Evolutionary conservation across 805 yeast genomes (phyloP).

Genomic region (Wickerhamomyces sydowiorum): DNA sequence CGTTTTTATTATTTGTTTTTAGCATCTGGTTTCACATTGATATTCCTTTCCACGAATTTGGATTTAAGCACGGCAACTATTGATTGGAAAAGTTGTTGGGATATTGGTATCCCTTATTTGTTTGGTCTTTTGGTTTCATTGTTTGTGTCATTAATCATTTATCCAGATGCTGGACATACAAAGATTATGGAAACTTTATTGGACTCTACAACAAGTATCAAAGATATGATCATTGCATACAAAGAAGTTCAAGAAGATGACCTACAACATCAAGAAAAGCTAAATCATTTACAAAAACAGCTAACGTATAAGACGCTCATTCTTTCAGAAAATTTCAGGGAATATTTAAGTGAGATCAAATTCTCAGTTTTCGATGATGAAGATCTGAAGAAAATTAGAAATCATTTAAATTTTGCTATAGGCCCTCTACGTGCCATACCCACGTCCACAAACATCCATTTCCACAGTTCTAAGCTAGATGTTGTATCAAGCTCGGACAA

Average conservation of each 20-base stretch:
- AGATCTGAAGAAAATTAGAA: slow-evolving; percentile 32
- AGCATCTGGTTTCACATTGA: slow-evolving; percentile 30
- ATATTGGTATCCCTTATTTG: slow-evolving; percentile 38
- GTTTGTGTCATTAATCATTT: slow-evolving; percentile 26
- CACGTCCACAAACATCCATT: slow-evolving; percentile 11
- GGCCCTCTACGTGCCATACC: slow-evolving; percentile 39
- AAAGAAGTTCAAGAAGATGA: slow-evolving; percentile 4
- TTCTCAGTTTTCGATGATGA: slow-evolving; percentile 28
- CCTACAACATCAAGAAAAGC: slow-evolving; percentile 9
- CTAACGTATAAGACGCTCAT: slow-evolving; percentile 27
- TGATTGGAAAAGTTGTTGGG: slow-evolving; percentile 32
- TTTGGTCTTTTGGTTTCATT: slow-evolving; percentile 37
- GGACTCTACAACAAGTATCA: slow-evolving; percentile 19
- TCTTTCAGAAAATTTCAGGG: slow-evolving; percentile 37
- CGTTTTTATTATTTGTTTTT: slow-evolving; percentile 33
- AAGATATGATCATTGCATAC: slow-evolving; percentile 17
- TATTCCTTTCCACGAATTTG: slow-evolving; percentile 24
- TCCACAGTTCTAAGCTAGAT: neutral
- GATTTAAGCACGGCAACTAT: slow-evolving; percentile 21
- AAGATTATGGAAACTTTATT: slow-evolving; percentile 23
- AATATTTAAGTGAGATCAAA: slow-evolving; percentile 34
- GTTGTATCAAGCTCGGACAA: neutral
- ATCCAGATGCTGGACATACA: slow-evolving; percentile 37
- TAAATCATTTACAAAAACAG: slow-evolving; percentile 20
- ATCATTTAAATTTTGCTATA: slow-evolving; percentile 33